A percentile compares a stretch with the other conserved stretches of the same genome.
Conservation (phyloP, 2,329 filamentous ascomycete genomes). For the Cladosporium sp. region DNA sequence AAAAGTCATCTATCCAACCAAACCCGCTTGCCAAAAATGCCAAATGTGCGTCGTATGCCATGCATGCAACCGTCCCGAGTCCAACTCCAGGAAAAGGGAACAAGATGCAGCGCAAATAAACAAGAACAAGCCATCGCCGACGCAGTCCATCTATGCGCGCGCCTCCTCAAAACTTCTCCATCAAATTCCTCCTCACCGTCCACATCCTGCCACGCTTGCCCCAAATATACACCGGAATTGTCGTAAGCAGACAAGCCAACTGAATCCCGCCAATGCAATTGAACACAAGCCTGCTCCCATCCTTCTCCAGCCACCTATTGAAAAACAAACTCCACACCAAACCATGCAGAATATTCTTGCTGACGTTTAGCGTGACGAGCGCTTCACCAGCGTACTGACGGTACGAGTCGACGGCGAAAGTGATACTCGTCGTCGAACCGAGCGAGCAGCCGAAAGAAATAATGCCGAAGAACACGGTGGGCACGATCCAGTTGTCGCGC, state of each 20-base stretch:
- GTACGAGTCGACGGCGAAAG: constrained; percentile 91
- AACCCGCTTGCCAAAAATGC: not conserved
- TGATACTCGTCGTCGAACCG: constrained; percentile 87
- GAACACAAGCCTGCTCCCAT: constrained; percentile 77
- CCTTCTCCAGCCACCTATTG: constrained; percentile 73
- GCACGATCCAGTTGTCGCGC: constrained; percentile 81
- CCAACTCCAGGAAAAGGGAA: not conserved
- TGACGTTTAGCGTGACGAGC: constrained; percentile 89
- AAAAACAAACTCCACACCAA: constrained; percentile 88
- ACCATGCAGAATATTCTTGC: constrained; percentile 91
- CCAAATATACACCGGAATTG: constrained; percentile 91
- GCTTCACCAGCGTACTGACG: constrained; percentile 91
- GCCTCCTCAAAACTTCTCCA: constrained; percentile 67
- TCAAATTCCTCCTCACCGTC: constrained; percentile 82
- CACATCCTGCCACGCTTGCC: constrained; percentile 92
- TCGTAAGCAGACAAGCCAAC: constrained; percentile 68
- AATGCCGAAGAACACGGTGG: constrained; percentile 88
- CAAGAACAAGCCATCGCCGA: not conserved
- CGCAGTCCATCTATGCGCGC: not conserved
- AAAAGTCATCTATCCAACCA: not conserved
- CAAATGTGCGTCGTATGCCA: not conserved
- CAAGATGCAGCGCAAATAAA: not conserved
- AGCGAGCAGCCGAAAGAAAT: constrained; percentile 90
- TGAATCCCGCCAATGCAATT: constrained; percentile 85
- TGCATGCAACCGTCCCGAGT: not conserved